Percentiles rank a stretch among this genome's conserved stretches.
Evolutionary conservation across 179 eudicot genomes (phyloP).

Genomic region (Camellia oleifera): DNA sequence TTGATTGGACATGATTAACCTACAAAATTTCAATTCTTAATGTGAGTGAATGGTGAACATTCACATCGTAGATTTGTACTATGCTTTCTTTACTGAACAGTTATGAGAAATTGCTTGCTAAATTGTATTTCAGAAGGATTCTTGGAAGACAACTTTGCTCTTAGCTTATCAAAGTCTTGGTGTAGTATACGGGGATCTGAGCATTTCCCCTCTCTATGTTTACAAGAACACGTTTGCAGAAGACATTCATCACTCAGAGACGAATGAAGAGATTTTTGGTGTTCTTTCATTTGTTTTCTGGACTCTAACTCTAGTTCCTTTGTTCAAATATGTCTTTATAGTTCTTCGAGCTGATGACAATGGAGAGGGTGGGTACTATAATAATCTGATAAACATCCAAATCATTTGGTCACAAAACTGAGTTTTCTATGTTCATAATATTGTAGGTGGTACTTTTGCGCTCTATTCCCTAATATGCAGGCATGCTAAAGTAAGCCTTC

Average conservation of each 20-base stretch:
- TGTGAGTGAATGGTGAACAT: not conserved
- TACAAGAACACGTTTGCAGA: slow-evolving; percentile 86
- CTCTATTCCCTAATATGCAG: slow-evolving; percentile 87
- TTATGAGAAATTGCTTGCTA: slow-evolving; percentile 8
- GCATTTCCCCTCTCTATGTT: slow-evolving; percentile 89
- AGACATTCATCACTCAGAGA: slow-evolving; percentile 77
- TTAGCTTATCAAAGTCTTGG: slow-evolving; percentile 92
- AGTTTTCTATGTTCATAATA: slow-evolving; percentile 9
- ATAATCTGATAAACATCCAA: not conserved
- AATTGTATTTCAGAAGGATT: slow-evolving; percentile 51
- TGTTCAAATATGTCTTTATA: slow-evolving; percentile 80
- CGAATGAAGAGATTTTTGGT: slow-evolving; percentile 85
- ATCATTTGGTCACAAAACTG: not conserved
- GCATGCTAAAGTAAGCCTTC: slow-evolving; percentile 87
- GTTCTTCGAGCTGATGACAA: slow-evolving; percentile 95
- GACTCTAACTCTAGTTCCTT: slow-evolving; percentile 81
- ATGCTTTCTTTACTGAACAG: not conserved
- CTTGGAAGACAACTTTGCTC: slow-evolving; percentile 65
- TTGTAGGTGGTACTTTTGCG: slow-evolving; percentile 93
- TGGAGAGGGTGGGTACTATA: slow-evolving; percentile 66
- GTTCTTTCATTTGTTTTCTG: slow-evolving; percentile 86
- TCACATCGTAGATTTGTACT: slow-evolving; percentile 6
- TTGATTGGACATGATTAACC: slow-evolving; percentile 1
- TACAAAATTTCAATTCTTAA: not conserved
- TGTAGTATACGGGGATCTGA: slow-evolving; percentile 90